Percentiles rank a stretch among this genome's conserved stretches.
phyloP scores from a whole-genome alignment of 495 filamentous ascomycete species.

The Neurospora sp. region DNA sequence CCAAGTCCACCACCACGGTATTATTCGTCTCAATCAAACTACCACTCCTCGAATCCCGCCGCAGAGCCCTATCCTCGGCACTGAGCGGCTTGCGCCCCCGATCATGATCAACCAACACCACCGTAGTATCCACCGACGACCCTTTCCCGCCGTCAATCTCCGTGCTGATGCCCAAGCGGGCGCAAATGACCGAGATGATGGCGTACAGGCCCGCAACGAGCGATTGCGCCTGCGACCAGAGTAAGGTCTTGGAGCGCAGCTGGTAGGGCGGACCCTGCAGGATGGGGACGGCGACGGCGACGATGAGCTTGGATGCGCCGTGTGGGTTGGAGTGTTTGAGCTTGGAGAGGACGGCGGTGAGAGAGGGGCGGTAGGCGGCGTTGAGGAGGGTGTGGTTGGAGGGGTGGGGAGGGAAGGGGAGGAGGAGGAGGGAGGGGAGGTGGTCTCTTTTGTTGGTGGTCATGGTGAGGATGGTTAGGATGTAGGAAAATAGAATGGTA shows the following conservation, averaged over 20 bases:
- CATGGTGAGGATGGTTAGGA: not conserved
- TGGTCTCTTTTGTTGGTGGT: conserved; percentile 10
- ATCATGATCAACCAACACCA: conserved; percentile 59
- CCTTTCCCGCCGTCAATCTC: conserved; percentile 49
- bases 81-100: not conserved
- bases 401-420: conserved; percentile 44
- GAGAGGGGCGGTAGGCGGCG: conserved; percentile 47
- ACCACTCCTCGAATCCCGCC: conserved; percentile 11
- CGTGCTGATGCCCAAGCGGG: conserved; percentile 48
- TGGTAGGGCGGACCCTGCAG: conserved; percentile 29
- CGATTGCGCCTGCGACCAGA: conserved; percentile 52
- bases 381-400: conserved; percentile 34
- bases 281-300: conserved; percentile 44
- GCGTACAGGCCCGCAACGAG: conserved; percentile 70
- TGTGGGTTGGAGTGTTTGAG: conserved; percentile 24
- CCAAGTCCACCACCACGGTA: conserved; percentile 53
- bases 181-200: conserved; percentile 57
- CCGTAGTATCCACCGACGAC: conserved; percentile 68
- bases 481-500: not conserved
- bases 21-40: conserved; percentile 24
- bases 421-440: conserved; percentile 43
- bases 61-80: conserved; percentile 13
- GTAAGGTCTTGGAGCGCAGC: conserved; percentile 40
- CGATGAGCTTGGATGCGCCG: conserved; percentile 34
- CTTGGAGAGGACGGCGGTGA: conserved; percentile 35